Conservation (phyloP, 202 grass and related monocot species). For the Schoenoplectus triqueter region DNA sequence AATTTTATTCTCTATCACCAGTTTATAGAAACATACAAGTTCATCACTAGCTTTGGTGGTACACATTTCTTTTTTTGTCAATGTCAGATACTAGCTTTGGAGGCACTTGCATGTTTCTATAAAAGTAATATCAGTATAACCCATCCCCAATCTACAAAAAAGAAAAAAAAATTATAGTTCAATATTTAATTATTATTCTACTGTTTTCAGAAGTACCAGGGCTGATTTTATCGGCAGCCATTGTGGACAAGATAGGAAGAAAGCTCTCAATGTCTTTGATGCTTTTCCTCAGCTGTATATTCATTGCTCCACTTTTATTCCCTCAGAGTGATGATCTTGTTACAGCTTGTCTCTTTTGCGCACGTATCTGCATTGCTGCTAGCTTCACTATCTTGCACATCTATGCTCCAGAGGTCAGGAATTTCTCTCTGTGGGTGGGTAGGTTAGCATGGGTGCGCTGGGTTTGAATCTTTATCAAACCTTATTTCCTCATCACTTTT, state of each 20-base stretch:
- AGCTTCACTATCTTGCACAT: constrained; percentile 84
- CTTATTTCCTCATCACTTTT: not conserved
- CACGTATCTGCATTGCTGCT: constrained; percentile 67
- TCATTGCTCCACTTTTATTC: constrained; percentile 71
- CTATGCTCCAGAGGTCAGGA: constrained; percentile 80
- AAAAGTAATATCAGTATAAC: not conserved
- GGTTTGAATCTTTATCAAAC: not conserved
- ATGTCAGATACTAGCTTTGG: not conserved
- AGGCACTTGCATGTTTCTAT: not conserved
- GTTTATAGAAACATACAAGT: not conserved
- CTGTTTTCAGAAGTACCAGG: constrained; percentile 76
- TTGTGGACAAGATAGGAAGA: constrained; percentile 85
- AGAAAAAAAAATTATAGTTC: not conserved
- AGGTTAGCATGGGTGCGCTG: not conserved
- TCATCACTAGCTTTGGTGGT: too few species aligned
- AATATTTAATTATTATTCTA: not conserved
- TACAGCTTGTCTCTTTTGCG: constrained; percentile 64
- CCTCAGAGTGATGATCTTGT: constrained; percentile 60
- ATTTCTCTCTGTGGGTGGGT: not conserved
- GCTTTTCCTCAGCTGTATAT: constrained; percentile 72
- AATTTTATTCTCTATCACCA: not conserved
- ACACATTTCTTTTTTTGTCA: too few species aligned
- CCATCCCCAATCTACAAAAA: constrained; percentile 2
- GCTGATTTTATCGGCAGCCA: constrained; percentile 70
- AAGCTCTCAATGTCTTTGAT: constrained; percentile 73